Base-by-base conservation (phyloP, 176 grass and related monocot species). In the Coix lacrymajobi region DNA sequence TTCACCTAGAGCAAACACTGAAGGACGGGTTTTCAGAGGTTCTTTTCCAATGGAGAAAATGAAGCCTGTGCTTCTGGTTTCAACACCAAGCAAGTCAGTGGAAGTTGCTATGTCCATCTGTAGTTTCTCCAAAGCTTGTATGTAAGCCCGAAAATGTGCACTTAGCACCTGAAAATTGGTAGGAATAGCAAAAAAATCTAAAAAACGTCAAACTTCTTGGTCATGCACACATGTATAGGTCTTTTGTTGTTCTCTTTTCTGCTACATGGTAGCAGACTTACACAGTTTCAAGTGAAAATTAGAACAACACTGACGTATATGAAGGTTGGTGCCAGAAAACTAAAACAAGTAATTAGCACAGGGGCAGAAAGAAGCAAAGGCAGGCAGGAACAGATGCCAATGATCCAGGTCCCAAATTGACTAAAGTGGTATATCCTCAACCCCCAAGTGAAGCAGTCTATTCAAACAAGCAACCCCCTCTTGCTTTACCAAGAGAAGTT, bases 1-100 rank as follows among this genome's bases (percentile, higher is more conserved):
- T 79, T 98, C 96, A 85, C 96, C 96, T 57, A 98, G 81, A 76
- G 96, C 96, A 88, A 98, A 98, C 69, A 98, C 96, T 73, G 96
- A 93, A 88, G 96, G 95, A 62, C 92, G 92, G 63, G 93, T 73
- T 69, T 98, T 98, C 25, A 95, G 71, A 85, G 96, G 82, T 80
- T 98, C 96, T 85, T 91, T 98, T 79, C 88, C 92, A 80, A 94
- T 90, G n/a, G 91, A 93, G 76, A 98, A 95, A 85, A 96, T 89
- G 77, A 93, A 92, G 64, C 89, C 81, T 19, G 91, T 81, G 76
- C 91, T 98, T 85, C 96, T 91, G 85, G 96, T 93, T 86, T 98
- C 96, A 32, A 98, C 91, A 40, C 96, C 96, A 90, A 98, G 90
- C 78, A 98, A 86, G 32, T 98, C 96, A 1, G 96, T 93, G 77